Evolutionary conservation across 2,329 filamentous ascomycete species (phyloP), one percentile per base, ranked within the genome.

Genomic region (Aspergillus jensenii): DNA sequence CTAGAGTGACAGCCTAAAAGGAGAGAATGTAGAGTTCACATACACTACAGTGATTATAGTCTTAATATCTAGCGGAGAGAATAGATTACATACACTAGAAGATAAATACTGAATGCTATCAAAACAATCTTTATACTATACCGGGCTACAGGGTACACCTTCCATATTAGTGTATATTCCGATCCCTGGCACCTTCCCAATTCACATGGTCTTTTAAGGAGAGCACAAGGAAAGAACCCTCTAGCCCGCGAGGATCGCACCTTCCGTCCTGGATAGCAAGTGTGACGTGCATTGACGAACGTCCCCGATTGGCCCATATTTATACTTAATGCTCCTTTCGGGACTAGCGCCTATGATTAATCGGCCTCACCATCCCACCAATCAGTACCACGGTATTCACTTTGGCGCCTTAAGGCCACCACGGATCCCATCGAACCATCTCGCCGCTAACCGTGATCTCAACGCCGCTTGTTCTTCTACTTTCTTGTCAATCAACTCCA

Each of bases 401-500:
- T 9, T 58, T 15, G 45, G 27, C 45, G 49, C 56, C 56, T 54
- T 21, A 31, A 58, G 56, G 51, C 56, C 21, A 45, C 11, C 6
- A n/a, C 12, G 15, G 11, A 19, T 21, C 49, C 31, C 37, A 21
- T 43, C 31, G 37, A 52, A 47, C 33, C 39, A 48, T 49, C 43
- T 55, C 56, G 56, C 56, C 50, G 31, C 25, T 58, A 55, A 46
- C 51, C 56, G 56, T 51, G 31, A 55, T 46, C 53, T 55, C 53
- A 55, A 12, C 35, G 31, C 37, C 23, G 23, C 25, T 33, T 43
- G 8, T 47, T 15, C 44, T 49, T 40, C 9, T 25, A 39, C 21
- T 37, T 47, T 19, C 39, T 37, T 21, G 19, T 35, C 44, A 45
- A 37, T 39, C 31, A 39, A 8, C 11, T 15, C 21, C 27, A 15